phyloP scores from a whole-genome alignment of 164 flowering plant genomes.

The grape (Vitis vinifera) region DNA sequence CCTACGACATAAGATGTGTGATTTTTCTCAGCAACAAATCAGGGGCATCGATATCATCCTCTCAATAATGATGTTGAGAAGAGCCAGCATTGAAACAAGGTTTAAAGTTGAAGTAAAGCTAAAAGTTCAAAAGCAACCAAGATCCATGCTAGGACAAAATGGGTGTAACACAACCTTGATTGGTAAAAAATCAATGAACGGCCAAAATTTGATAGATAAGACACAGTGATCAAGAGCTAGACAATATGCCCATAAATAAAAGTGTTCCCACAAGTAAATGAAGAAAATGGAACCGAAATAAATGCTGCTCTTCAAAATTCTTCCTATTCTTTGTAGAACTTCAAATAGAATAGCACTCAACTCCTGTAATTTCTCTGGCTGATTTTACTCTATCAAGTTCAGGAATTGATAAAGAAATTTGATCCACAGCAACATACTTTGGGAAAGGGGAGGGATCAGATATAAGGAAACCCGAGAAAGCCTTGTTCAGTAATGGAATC shows the following conservation, averaged over 20 bases:
- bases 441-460: not conserved
- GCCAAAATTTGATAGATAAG: not conserved
- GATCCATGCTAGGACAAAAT: too few relatives aligned
- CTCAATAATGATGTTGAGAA: too few relatives aligned
- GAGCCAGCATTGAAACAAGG: too few relatives aligned
- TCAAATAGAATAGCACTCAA: too few relatives aligned
- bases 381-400: not conserved
- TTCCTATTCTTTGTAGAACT: not conserved
- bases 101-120: too few relatives aligned
- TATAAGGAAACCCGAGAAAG: not conserved
- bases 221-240: too few relatives aligned
- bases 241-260: too few relatives aligned
- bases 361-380: not conserved
- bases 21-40: too few relatives aligned
- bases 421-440: not conserved
- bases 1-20: too few relatives aligned
- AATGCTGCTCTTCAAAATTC: slow-evolving; percentile 11
- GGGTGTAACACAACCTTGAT: too few relatives aligned
- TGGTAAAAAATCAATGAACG: not conserved
- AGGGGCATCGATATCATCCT: too few relatives aligned
- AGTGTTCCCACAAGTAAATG: not conserved
- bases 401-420: slow-evolving; percentile 1
- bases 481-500: not conserved
- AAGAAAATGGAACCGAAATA: slow-evolving; percentile 6
- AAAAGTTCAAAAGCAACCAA: too few relatives aligned